Base-by-base conservation (phyloP, 129 eudicot species). In the Kitagawia praeruptora region DNA sequence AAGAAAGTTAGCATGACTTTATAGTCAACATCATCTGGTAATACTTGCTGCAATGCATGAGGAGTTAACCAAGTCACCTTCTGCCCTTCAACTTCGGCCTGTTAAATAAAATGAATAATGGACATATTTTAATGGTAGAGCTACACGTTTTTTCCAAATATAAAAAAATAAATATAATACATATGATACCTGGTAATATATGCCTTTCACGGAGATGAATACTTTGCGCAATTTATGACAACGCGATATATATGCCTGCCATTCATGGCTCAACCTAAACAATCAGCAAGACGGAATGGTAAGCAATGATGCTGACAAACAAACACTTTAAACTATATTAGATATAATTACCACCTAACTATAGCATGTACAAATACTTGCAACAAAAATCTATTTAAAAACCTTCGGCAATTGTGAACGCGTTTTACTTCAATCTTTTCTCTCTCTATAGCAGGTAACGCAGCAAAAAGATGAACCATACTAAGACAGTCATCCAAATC, bases 391-490 rank as follows among this genome's bases (percentile, higher is more conserved):
- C 0, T 12, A 38, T 21, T 38, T 54, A 21, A 31, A 37, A 78
- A 93, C 97, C 98, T 93, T 77, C 93, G 83, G 74, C 97, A 91
- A 73, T 87, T 91, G 77, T 93, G 98, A 72, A 93, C 85, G 27
- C 90, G 87, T 39, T 88, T 80, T 39, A 89, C 92, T 76, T 86
- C 85, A 63, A 93, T 89, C 64, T 89, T 88, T 72, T 93, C 96
- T 81, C 89, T 88, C 72, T 93, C 90, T 28, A 85, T 87, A 46
- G 97, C 91, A 78, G 98, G 98, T 79, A 93, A 83, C 28, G 97
- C 93, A 81, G 97, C 97, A 87, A 93, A 93, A 41, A 91, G 89
- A 38, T 91, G 97, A 48, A 91, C 93, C 98, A 93, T 93, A 21
- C 90, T 87, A 31, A 93, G 97, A 47, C 96, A 89, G 66, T 93